Base-by-base conservation (phyloP, 495 filamentous ascomycete species). In the Halenospora varia region DNA sequence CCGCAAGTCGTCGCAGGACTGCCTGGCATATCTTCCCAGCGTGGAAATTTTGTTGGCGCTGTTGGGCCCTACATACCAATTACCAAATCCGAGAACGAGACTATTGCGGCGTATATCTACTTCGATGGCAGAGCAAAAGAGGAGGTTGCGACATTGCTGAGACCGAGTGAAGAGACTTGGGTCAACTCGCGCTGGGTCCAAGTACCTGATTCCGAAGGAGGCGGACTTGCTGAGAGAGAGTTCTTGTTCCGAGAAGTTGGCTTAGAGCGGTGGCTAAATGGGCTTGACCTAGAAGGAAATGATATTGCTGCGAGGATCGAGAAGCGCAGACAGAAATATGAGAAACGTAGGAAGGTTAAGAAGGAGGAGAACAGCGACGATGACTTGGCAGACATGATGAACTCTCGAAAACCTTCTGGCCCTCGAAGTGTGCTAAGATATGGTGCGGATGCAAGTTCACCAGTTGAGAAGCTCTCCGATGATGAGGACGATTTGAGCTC, bases 181-280 rank as follows among this genome's bases (percentile, higher is more conserved):
- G 96, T 99, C 22, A 97, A 96, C 62, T 96, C 92, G 10, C 78
- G 94, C 67, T 99, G 94, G 94, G 94, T 99, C 57, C 90, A 93
- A 66, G 83, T 98, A 2, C 90, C 92, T 1, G 84, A 89, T 10
- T 87, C 87, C 1, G 93, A 97, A 72, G 92, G 92, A 20, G 92
- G 92, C 22, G 92, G 92, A 13, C 84, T 99, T 25, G 94, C 94
- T 47, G 94, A 99, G 75, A 83, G 93, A 56, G 94, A 99, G 66
- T 99, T 99, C 63, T 75, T 97, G 53, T 99, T 99, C 73, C 89
- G 94, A 46, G 94, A 99, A 70, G 94, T 99, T 48, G 94, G 95
- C 0, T 74, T 99, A 22, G 94, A 99, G 73, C 77, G 90, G 56
- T 97, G 95, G 90, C 80, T 99, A 6, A 96, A 96, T 62, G 91